These are phyloP conservation scores for Salix dunnii DNA, from an alignment of 345 rosid species.

Conservation along the genomic window DNA sequence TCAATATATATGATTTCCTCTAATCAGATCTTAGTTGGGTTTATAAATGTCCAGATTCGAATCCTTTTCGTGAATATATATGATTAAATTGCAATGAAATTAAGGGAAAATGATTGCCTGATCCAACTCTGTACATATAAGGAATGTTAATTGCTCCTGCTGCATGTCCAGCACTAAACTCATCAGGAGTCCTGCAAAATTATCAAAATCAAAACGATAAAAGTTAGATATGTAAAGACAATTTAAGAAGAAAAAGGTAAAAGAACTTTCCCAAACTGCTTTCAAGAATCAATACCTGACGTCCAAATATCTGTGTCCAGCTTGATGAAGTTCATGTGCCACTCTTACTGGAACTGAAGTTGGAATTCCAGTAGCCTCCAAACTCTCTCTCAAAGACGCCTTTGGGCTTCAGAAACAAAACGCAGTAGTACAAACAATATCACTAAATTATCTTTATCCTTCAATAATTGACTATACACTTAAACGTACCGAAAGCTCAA, in stretches of 20 bases:
- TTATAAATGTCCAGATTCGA: no score
- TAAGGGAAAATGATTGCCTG: constrained; percentile 36
- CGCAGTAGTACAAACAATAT: no score
- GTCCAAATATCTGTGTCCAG: constrained; percentile 74
- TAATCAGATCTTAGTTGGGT: no score
- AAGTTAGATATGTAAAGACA: background rate
- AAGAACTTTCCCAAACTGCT: background rate
- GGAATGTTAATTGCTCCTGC: constrained; percentile 76
- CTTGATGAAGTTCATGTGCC: constrained; percentile 80
- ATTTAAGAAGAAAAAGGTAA: background rate
- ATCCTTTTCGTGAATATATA: no score
- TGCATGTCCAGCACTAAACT: constrained; percentile 74
- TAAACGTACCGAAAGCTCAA: background rate
- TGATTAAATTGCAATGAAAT: background rate
- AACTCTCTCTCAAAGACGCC: constrained; percentile 27
- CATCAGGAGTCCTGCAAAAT: constrained; percentile 64
- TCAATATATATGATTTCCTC: no score
- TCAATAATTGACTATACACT: no score
- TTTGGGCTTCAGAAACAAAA: constrained; percentile 25
- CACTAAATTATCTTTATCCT: no score
- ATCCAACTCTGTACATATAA: constrained; percentile 73
- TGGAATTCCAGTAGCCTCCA: constrained; percentile 51
- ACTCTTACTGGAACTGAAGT: constrained; percentile 87
- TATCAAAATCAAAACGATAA: background rate
- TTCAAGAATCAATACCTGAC: constrained; percentile 42